Evolutionary conservation across 202 grass and related monocot genomes (phyloP).

Genomic region (Elaeis oleifera): DNA sequence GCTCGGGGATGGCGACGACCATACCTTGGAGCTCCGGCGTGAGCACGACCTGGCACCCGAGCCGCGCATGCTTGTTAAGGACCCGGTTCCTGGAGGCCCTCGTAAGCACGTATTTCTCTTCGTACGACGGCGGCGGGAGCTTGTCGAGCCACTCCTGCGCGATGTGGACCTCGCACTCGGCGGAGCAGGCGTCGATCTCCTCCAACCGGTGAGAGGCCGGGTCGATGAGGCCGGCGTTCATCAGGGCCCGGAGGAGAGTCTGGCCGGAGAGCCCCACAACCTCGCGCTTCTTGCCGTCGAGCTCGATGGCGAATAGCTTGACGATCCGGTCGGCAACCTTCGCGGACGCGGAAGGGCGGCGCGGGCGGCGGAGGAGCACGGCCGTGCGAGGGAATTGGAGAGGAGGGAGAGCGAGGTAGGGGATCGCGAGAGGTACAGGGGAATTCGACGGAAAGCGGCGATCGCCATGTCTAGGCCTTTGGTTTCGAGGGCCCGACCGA

Average conservation of each 20-base stretch:
- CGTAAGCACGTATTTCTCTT: constrained; percentile 76
- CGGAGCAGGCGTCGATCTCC: constrained; percentile 90
- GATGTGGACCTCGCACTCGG: constrained; percentile 96
- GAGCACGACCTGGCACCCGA: constrained; percentile 89
- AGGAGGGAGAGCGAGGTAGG: constrained; percentile 29
- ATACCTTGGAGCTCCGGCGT: constrained; percentile 73
- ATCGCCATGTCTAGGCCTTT: constrained; percentile 68
- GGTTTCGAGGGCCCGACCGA: no score
- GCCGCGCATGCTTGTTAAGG: constrained; percentile 85
- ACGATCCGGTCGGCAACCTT: constrained; percentile 98
- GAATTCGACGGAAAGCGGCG: constrained; percentile 49
- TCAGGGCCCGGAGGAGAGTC: constrained; percentile 72
- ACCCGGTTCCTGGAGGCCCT: constrained; percentile 59
- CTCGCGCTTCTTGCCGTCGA: constrained; percentile 54
- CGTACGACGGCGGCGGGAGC: constrained; percentile 63
- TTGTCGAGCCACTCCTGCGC: constrained; percentile 98
- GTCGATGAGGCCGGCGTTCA: constrained; percentile 73
- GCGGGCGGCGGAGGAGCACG: constrained; percentile 19
- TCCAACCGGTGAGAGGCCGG: constrained; percentile 84
- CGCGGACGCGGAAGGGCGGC: constrained; percentile 21
- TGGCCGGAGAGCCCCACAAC: constrained; percentile 64
- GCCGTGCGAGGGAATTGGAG: constrained; percentile 30
- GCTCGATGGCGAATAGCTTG: constrained; percentile 72
- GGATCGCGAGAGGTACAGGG: constrained; percentile 35
- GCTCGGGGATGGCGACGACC: constrained; percentile 79